Base-by-base conservation (phyloP, 352 stramenopile species). In the Pythium utonaiense region DNA sequence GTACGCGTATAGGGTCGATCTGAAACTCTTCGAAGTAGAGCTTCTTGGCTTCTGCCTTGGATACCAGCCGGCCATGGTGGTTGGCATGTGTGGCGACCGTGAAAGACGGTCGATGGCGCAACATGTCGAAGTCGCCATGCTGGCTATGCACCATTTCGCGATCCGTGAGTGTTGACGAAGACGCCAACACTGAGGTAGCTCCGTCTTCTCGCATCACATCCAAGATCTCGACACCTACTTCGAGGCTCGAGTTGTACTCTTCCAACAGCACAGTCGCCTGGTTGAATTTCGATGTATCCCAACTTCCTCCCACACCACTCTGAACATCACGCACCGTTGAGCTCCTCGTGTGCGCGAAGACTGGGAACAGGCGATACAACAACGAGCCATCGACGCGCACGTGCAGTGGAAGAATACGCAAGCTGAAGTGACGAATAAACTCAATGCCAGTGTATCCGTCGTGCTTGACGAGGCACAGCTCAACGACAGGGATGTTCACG, bases 11-110 rank as follows among this genome's bases (percentile, higher is more conserved):
- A 14, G 82, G 73, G 30, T 90, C 79, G 58, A 96, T 91, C 50
- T 89, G 73, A 53, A 96, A 94, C 64, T 94, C 86, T 76, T 96
- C 87, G 38, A 96, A 95, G 65, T 96, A 96, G 10, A 96, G 63
- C 53, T 96, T 96, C 48, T 88, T 93, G 17, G 80, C 70, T 49
- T 89, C 80, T 10, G 82, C 70, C 28, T 81, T 86, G 3, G 65
- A 74, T 57, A 82, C 75, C 6, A 69, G 22, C 22, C 59, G 54
- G 3, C 67, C 62, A 17, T 74, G 61, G 41, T 70, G 57, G 24
- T 65, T 65, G 17, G 53, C 27, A 31, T 65, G 42, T 3, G 44
- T 53, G 17, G 56, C 38, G 10, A 65, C 34, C 7, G 51, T 58
- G 25, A 64, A 70, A 2, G 51, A 62, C 30, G 63, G 22, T 27